Conservation (phyloP, 345 rosid species). For the Eucalyptus grandis region DNA sequence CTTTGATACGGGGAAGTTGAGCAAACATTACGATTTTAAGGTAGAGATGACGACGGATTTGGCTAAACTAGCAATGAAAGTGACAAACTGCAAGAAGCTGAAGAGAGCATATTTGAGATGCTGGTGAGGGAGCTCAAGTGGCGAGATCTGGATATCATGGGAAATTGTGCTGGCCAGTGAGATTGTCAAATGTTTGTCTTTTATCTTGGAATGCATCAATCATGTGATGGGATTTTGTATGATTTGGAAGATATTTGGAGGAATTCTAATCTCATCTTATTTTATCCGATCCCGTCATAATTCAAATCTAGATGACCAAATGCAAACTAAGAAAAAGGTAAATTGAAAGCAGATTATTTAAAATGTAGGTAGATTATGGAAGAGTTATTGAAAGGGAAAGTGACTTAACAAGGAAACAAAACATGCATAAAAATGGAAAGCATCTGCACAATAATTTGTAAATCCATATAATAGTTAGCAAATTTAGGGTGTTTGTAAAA, state of each 20-base stretch:
- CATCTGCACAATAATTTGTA: no score
- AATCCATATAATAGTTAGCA: neutral
- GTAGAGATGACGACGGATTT: neutral
- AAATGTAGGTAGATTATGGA: no score
- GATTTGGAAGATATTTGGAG: neutral
- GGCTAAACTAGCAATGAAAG: neutral
- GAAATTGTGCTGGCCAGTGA: neutral
- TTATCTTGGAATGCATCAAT: neutral
- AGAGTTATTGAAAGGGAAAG: no score
- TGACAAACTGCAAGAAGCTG: neutral
- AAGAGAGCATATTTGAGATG: neutral
- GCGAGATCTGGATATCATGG: neutral
- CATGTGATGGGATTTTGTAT: neutral
- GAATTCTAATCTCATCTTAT: fast-evolving
- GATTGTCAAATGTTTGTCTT: neutral
- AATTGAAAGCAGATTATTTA: no score
- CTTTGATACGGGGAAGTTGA: neutral
- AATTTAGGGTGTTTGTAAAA: neutral
- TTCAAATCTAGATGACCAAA: neutral
- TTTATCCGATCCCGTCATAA: fast-evolving
- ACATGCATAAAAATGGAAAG: no score
- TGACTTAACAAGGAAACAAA: no score
- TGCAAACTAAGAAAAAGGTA: no score
- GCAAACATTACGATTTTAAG: neutral
- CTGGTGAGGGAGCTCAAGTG: neutral